Percentiles rank a stretch among this genome's conserved stretches.
These are phyloP conservation scores for Houttuynia cordata DNA, from an alignment of 164 flowering plant species.

Conservation along the genomic window DNA sequence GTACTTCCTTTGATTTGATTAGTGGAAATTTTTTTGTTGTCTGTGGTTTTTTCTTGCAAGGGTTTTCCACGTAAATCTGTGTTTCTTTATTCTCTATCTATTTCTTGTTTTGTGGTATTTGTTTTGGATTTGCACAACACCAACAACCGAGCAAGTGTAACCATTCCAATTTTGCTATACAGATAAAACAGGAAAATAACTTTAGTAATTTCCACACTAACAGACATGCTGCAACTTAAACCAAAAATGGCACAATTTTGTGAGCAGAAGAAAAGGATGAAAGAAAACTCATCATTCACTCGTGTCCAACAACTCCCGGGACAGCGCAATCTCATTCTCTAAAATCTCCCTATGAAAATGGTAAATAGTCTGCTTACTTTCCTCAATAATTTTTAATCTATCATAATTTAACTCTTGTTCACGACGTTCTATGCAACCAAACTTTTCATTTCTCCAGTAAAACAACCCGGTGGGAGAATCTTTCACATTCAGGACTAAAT, in stretches of 20 bases:
- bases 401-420: slow-evolving; percentile 18
- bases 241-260: neutral
- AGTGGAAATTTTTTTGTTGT: too few relatives aligned
- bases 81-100: too few relatives aligned
- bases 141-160: slow-evolving; percentile 78
- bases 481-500: slow-evolving; percentile 12
- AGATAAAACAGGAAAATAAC: neutral
- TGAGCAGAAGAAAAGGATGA: neutral
- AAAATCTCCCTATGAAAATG: slow-evolving; percentile 31
- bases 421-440: slow-evolving; percentile 14
- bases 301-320: slow-evolving; percentile 47
- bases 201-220: neutral
- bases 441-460: slow-evolving; percentile 44
- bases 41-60: too few relatives aligned
- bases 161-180: slow-evolving; percentile 84
- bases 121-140: too few relatives aligned
- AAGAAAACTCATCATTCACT: slow-evolving; percentile 33
- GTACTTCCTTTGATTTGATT: too few relatives aligned
- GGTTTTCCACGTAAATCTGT: too few relatives aligned
- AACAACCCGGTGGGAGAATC: slow-evolving; percentile 15
- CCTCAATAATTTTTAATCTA: slow-evolving; percentile 19
- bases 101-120: too few relatives aligned
- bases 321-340: slow-evolving; percentile 41
- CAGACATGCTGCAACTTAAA: neutral
- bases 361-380: slow-evolving; percentile 19